These are phyloP conservation scores for Pisolithus marmoratus DNA, from an alignment of 768 basidiomycete genomes.

Conservation along the genomic window DNA sequence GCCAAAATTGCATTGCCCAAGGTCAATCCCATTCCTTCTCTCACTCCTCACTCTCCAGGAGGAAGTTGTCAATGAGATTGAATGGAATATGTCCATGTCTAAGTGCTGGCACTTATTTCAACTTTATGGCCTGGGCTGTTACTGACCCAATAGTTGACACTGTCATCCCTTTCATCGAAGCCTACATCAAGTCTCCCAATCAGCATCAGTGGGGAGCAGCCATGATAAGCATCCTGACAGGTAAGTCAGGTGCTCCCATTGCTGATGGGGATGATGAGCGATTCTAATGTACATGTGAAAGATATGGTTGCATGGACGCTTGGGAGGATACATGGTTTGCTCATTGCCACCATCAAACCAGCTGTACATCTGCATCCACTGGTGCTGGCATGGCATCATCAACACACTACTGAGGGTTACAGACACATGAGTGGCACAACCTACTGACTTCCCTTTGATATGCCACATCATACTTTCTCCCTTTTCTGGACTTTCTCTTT, in stretches of 20 bases:
- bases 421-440: conserved; percentile 56
- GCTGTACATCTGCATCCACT: conserved; percentile 83
- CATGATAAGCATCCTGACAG: conserved; percentile 80
- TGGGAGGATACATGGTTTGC: conserved; percentile 87
- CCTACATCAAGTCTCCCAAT: conserved; percentile 84
- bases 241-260: conserved; percentile 92
- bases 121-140: conserved; percentile 84
- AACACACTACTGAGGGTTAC: conserved; percentile 80
- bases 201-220: conserved; percentile 97
- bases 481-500: too few relatives aligned
- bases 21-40: conserved; percentile 88
- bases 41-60: conserved; percentile 87
- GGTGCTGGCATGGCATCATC: conserved; percentile 75
- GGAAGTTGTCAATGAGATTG: conserved; percentile 96
- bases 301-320: too few relatives aligned
- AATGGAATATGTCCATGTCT: conserved; percentile 98
- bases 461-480: too few relatives aligned
- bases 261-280: conserved; percentile 93
- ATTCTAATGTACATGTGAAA: conserved; percentile 79
- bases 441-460: not conserved
- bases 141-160: conserved; percentile 86
- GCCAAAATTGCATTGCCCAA: conserved; percentile 93
- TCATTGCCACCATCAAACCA: conserved; percentile 81
- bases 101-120: conserved; percentile 88
- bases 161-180: conserved; percentile 97